Evolutionary conservation across 768 basidiomycete genomes (phyloP), one percentile per base, ranked within the genome.

Genomic region (Tephrocybe sp.): DNA sequence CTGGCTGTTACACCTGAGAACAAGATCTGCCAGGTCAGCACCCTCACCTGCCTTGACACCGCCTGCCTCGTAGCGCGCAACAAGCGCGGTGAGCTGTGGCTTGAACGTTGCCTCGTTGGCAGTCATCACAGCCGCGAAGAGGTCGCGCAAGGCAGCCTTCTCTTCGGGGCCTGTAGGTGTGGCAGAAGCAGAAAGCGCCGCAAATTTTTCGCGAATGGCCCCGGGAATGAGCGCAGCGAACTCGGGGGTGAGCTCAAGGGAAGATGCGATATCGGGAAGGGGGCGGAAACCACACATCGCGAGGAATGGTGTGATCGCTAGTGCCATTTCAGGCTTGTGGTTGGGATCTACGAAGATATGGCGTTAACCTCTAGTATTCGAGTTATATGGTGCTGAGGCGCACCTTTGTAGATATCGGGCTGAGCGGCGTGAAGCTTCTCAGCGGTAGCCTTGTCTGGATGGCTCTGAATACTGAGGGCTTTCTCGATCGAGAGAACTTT

Each of bases 311-410:
- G 95, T 95, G 52, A 99, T 69, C 0, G 97, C 97, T 30, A 99
- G 78, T n/a, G 95, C 93, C 92, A 99, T 96, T 66, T 99, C 97
- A 2, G 97, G 97, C 69, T 99, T 99, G 61, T 99, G 97, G 64
- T 98, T 98, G 5, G 84, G 81, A 66, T 99, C 97, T 91, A 53
- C 31, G 11, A 27, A n/a, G 28, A 13, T 5, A 11, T 16, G 22
- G 24, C 12, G 26, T 38, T 12, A 6, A 42, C 34, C 12, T 31
- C 44, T 19, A 53, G 62, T 19, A 19, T 8, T 56, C 49, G 55
- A 27, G 42, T 32, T 19, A 21, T 15, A 18, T 38, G 24, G 11
- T 9, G 27, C 25, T 27, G 9, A 19, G 12, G 37, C 77, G 50
- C 59, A 89, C 94, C 95, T 73, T 94, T 97, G 74, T 99, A 99